Percentiles rank a stretch among this genome's conserved stretches.
These are phyloP conservation scores for Lotmaria passim DNA, from an alignment of 208 protist genomes.

Conservation along the genomic window DNA sequence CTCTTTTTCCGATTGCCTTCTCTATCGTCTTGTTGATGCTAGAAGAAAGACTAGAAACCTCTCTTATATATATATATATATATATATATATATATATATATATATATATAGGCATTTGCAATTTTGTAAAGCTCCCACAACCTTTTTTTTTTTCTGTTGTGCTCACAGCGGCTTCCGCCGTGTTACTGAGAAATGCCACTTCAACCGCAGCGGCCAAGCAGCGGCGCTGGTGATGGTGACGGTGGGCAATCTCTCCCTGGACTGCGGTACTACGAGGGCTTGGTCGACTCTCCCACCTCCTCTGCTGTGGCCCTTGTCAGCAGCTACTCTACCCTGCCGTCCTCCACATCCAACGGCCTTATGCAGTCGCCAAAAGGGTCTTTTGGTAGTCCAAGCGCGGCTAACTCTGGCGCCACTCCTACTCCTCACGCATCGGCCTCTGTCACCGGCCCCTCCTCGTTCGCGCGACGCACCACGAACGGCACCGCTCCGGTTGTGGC, in stretches of 20 bases:
- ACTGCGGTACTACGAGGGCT: neutral
- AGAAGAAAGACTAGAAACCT: too few species aligned
- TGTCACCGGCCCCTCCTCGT: neutral
- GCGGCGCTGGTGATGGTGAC: too few species aligned
- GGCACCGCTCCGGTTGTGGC: neutral
- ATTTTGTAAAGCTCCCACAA: too few species aligned
- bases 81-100: too few species aligned
- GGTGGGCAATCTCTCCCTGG: neutral
- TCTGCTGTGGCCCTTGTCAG: neutral
- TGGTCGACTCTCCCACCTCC: neutral
- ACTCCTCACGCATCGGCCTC: neutral
- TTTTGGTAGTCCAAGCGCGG: neutral
- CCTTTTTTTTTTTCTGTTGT: neutral
- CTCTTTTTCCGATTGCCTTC: too few species aligned
- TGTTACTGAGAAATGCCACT: too few species aligned
- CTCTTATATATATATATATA: too few species aligned
- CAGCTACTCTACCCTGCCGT: slow-evolving; percentile 4
- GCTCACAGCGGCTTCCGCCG: neutral
- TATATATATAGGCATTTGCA: too few species aligned
- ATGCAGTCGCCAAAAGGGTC: neutral
- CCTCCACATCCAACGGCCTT: neutral
- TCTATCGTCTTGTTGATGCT: too few species aligned
- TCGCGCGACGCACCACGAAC: neutral
- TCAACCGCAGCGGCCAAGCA: too few species aligned
- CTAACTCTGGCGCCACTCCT: neutral